phyloP scores from a whole-genome alignment of 305 asterid genomes.

The Fraxinus albicans region DNA sequence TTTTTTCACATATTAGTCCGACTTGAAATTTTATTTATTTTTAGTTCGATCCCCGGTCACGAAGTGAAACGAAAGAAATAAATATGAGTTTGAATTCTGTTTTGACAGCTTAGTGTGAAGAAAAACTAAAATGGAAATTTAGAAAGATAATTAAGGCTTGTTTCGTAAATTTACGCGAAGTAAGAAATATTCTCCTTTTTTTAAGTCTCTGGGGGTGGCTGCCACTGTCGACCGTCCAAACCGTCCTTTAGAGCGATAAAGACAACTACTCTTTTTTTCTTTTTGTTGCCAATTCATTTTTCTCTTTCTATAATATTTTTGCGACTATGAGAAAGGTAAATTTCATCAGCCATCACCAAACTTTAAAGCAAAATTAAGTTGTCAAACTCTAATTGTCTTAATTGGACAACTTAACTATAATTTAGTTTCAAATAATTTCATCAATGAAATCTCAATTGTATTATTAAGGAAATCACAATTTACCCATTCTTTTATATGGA shows the following conservation, averaged over 20 bases:
- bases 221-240: conserved; percentile 60
- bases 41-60: no score
- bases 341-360: not conserved
- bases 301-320: not conserved
- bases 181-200: not conserved
- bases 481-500: no score
- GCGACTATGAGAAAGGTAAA: not conserved
- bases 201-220: conserved; percentile 39
- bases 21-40: no score
- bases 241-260: conserved; percentile 50
- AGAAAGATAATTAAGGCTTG: conserved; percentile 9
- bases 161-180: conserved; percentile 23
- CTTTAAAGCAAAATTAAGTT: not conserved
- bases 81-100: not conserved
- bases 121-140: not conserved
- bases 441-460: not conserved
- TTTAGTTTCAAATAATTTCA: not conserved
- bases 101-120: not conserved
- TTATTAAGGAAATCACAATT: no score
- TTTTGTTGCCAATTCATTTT: not conserved
- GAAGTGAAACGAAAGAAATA: not conserved
- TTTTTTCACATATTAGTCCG: no score
- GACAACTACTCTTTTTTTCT: conserved; percentile 22
- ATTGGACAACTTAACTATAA: not conserved
- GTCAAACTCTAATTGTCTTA: not conserved